phyloP scores from a whole-genome alignment of 2,329 filamentous ascomycete species.

The Arthrobotrys pseudoclavata region DNA sequence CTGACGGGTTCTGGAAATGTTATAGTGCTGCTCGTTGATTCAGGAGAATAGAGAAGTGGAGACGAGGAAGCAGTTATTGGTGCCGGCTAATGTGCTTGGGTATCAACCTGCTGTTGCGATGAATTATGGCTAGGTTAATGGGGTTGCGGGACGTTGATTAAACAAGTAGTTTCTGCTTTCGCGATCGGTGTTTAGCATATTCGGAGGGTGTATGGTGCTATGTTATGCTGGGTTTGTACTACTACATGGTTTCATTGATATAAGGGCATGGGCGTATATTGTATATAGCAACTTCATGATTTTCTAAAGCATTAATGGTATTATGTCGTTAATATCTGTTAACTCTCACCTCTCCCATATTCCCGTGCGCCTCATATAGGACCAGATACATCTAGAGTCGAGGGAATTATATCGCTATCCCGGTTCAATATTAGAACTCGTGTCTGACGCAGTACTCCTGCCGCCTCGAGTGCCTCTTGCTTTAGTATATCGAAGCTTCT shows the following conservation, averaged over 20 bases:
- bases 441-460: too few species aligned
- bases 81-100: constrained; percentile 9
- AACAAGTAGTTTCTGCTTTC: not conserved
- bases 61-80: constrained; percentile 24
- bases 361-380: too few species aligned
- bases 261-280: not conserved
- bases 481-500: too few species aligned
- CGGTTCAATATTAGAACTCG: too few species aligned
- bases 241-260: not conserved
- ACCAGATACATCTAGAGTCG: too few species aligned
- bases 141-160: not conserved
- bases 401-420: too few species aligned
- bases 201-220: not conserved
- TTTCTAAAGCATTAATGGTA: not conserved
- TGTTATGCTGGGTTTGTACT: not conserved
- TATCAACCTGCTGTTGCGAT: constrained; percentile 4
- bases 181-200: not conserved
- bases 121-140: constrained; percentile 16
- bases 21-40: constrained; percentile 71
- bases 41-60: constrained; percentile 69
- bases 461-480: too few species aligned
- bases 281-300: not conserved
- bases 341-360: too few species aligned
- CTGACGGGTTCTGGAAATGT: constrained; percentile 3
- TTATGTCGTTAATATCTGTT: not conserved